Conservation (phyloP, 495 filamentous ascomycete genomes). For the Beverwykella pulmonaria region DNA sequence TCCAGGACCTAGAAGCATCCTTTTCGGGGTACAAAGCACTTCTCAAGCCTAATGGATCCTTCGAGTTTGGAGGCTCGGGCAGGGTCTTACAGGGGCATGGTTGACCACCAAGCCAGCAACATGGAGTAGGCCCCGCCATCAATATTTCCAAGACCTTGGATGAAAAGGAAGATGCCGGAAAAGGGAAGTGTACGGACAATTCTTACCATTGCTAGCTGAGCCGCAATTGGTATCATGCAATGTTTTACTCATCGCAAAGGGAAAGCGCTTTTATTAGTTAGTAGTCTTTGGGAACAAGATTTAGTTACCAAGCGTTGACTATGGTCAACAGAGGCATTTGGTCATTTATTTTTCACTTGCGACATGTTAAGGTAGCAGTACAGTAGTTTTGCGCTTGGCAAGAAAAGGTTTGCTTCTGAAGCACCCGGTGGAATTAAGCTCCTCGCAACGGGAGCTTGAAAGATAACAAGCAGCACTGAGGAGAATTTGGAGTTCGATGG, state of each 20-base stretch:
- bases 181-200: neutral
- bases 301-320: no score
- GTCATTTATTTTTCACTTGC: no score
- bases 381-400: neutral
- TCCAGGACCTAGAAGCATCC: slow-evolving; percentile 1
- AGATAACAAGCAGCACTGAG: neutral
- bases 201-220: neutral
- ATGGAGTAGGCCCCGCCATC: neutral
- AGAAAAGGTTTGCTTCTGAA: neutral
- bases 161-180: neutral
- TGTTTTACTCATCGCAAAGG: no score
- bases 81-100: neutral
- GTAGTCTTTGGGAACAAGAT: no score
- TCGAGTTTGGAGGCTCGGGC: slow-evolving; percentile 5
- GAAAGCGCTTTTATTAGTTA: no score
- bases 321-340: no score
- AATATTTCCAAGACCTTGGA: slow-evolving; percentile 29
- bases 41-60: neutral
- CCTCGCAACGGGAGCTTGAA: slow-evolving; percentile 6
- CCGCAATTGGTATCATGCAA: neutral
- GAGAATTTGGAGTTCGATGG: neutral
- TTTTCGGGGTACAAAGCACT: neutral
- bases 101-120: neutral
- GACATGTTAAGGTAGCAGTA: no score
- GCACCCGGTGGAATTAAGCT: neutral